Evolutionary conservation across 768 basidiomycete species (phyloP).

Genomic region (Pleurotus pulmonarius): DNA sequence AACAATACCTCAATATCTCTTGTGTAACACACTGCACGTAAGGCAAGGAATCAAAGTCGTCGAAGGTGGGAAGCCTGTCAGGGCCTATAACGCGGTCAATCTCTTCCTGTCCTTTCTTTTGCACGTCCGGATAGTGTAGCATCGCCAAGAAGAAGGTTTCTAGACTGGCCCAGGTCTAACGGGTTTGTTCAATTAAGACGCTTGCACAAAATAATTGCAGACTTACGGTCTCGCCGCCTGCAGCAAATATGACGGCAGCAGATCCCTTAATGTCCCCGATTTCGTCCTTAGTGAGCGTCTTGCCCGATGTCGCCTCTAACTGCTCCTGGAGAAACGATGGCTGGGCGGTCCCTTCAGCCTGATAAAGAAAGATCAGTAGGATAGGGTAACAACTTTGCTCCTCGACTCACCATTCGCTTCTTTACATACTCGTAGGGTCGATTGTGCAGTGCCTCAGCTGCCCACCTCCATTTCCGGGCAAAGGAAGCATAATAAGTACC

Average conservation of each 20-base stretch:
- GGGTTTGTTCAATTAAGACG: not conserved
- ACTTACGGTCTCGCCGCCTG: not conserved
- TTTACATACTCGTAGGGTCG: constrained; percentile 25
- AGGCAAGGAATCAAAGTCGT: constrained; percentile 18
- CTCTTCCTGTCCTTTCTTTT: constrained; percentile 23
- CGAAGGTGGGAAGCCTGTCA: constrained; percentile 22
- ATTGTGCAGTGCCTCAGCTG: constrained; percentile 26
- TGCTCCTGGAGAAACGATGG: constrained; percentile 22
- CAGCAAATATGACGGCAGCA: constrained; percentile 26
- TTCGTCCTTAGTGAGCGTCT: constrained; percentile 15
- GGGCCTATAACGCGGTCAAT: constrained; percentile 21
- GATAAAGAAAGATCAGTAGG: not conserved
- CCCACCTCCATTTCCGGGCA: constrained; percentile 24
- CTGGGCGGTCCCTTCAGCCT: constrained; percentile 13
- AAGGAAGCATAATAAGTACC: constrained; percentile 31
- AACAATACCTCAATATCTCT: constrained; percentile 11
- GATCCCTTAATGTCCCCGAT: constrained; percentile 19
- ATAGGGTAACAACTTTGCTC: not conserved
- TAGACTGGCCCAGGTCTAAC: constrained; percentile 9
- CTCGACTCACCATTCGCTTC: constrained; percentile 21
- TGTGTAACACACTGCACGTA: constrained; percentile 22
- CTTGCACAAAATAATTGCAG: not conserved
- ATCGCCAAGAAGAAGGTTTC: constrained; percentile 22
- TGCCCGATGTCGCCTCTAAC: constrained; percentile 3
- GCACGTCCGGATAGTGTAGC: constrained; percentile 20